Evolutionary conservation across 768 basidiomycete species (phyloP), one percentile per base, ranked within the genome.

Genomic region (Podaxis sp.): DNA sequence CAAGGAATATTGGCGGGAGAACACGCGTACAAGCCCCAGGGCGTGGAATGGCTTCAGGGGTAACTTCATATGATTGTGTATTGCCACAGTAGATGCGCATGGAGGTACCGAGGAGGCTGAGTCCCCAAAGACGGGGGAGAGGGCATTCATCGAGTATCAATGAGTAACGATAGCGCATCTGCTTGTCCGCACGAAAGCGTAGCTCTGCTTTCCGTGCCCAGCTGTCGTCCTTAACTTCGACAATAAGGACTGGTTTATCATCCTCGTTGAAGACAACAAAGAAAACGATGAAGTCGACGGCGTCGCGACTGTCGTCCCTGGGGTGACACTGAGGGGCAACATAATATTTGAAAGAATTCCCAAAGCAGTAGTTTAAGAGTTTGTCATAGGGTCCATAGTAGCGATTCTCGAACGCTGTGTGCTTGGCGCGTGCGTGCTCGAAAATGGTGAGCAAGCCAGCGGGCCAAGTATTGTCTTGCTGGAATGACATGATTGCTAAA

Each of bases 321-420:
- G 22, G 41, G 33, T 57, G 55, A 12, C 38, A 25, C 54, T 64
- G 65, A 13, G 54, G 65, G 19, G 63, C 65, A 50, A 66, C 65
- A 58, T 46, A 66, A 54, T 36, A 66, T 12, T 24, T 29, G 63
- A 66, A 66, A 11, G 51, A 58, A 7, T 36, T 33, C 37, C 58
- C 58, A 40, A 66, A 66, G 56, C 65, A 61, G 33, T 66, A 66
- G 40, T 66, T 66, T 36, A 66, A 40, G 33, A 64, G 63, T 37
- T 64, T 66, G 55, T 64, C 54, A 52, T 66, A 66, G 47, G 63
- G 65, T 5, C 65, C 65, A 61, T 64, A 66, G 63, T 64, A 66
- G 15, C 63, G 55, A 60, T 66, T 61, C 36, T 64, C 62, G 25
- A 64, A 64, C n/a, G 53, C 17, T 25, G 25, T 25, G 25, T 25